Conservation (phyloP, 306 rosid species). For the Pterocarpus macrocarpus region DNA sequence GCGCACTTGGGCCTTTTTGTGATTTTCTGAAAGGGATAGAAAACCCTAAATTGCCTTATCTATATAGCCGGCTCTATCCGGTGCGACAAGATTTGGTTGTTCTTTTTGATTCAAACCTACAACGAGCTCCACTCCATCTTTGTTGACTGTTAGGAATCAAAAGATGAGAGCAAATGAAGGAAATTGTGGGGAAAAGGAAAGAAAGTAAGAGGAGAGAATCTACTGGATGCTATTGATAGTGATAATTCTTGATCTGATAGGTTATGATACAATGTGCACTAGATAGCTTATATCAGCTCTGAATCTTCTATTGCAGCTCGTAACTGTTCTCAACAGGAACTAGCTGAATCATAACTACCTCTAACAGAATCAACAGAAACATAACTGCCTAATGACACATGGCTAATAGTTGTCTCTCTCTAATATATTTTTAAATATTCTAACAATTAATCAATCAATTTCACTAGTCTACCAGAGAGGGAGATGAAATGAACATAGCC, state of each 20-base stretch:
- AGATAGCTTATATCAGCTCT: not conserved
- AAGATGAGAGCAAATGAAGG: not conserved
- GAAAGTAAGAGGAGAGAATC: not conserved
- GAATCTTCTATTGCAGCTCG: not conserved
- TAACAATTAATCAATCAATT: constrained; percentile 20
- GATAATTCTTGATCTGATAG: not conserved
- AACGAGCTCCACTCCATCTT: not conserved
- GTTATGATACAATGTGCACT: too few relatives aligned
- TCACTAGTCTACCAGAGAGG: constrained; percentile 10
- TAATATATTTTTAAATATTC: too few relatives aligned
- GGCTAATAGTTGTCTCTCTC: not conserved
- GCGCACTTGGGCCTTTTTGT: too few relatives aligned
- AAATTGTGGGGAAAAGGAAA: not conserved
- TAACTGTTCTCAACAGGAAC: not conserved
- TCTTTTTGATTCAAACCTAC: too few relatives aligned
- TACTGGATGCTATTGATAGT: not conserved
- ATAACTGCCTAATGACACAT: not conserved
- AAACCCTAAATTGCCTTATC: not conserved
- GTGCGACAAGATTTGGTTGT: not conserved
- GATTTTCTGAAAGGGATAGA: too few relatives aligned
- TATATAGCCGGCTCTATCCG: not conserved
- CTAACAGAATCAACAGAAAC: not conserved
- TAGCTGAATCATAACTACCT: not conserved
- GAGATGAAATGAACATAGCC: constrained; percentile 14
- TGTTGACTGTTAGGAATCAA: not conserved